These are phyloP conservation scores for Phenoliferia sp. DNA, from an alignment of 1,284 basidiomycete genomes.

Conservation along the genomic window DNA sequence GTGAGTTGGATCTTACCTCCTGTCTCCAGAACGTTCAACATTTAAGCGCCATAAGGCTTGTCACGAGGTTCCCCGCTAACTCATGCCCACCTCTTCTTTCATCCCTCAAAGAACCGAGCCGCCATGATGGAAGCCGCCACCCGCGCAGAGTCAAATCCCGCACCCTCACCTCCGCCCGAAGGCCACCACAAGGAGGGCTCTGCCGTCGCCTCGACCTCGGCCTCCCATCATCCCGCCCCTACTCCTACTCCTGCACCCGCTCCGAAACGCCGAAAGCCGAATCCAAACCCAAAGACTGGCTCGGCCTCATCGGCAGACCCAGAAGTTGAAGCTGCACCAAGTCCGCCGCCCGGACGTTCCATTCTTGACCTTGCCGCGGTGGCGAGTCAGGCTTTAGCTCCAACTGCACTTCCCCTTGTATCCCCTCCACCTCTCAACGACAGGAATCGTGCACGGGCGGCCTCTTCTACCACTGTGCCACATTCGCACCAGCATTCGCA, in stretches of 20 bases:
- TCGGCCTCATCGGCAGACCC: conserved; percentile 2
- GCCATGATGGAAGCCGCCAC: conserved; percentile 21
- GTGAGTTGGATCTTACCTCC: conserved; percentile 6
- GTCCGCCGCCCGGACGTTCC: conserved; percentile 15
- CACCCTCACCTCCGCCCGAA: background rate
- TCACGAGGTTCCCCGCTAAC: background rate
- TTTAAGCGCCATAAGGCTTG: background rate
- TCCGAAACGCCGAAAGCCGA: conserved; percentile 17
- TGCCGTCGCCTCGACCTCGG: background rate
- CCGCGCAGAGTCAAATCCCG: background rate
- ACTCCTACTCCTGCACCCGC: conserved; percentile 1
- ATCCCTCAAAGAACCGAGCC: conserved; percentile 14
- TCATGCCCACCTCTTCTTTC: background rate
- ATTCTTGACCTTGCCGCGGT: conserved; percentile 28
- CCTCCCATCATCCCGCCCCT: background rate
- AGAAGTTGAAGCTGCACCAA: background rate
- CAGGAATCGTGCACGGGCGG: background rate
- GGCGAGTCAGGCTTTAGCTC: conserved; percentile 13
- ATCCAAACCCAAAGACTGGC: conserved; percentile 12
- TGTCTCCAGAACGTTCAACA: background rate
- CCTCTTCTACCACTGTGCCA: background rate
- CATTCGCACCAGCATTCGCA: conserved; percentile 11
- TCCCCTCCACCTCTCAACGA: background rate
- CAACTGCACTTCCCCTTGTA: background rate
- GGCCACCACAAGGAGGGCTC: background rate